Conservation (phyloP, 345 rosid species). For the Rhizophora apiculata region DNA sequence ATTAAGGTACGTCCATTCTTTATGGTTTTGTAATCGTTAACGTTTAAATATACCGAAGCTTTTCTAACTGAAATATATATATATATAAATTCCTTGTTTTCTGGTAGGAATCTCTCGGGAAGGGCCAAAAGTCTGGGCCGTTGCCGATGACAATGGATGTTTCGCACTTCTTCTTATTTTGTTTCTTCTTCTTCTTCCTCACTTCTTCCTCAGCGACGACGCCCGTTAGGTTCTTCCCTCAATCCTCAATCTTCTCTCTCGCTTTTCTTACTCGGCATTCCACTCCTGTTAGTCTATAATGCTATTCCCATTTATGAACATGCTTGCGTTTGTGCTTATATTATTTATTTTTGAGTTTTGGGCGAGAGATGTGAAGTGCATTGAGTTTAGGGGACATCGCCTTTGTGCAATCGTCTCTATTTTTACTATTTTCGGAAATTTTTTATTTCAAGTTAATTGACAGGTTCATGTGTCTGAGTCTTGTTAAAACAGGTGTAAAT, state of each 20-base stretch:
- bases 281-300: not conserved
- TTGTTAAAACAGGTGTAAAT: not conserved
- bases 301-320: no score
- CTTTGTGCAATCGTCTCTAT: no score
- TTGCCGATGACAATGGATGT: not conserved
- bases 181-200: constrained; percentile 3
- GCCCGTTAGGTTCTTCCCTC: constrained; percentile 34
- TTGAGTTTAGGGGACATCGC: no score
- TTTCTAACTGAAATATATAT: not conserved
- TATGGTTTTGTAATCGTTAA: not conserved
- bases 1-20: constrained; percentile 7
- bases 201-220: constrained; percentile 10
- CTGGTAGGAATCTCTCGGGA: not conserved
- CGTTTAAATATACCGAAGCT: not conserved
- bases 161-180: not conserved
- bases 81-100: not conserved
- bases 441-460: no score
- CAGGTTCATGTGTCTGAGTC: no score
- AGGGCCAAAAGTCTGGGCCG: constrained; percentile 13
- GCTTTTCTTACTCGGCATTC: not conserved
- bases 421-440: no score
- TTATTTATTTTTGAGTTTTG: not conserved
- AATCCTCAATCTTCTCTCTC: not conserved
- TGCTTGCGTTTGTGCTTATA: not conserved
- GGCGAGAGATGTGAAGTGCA: not conserved